phyloP scores from a whole-genome alignment of 768 basidiomycete species.

The Suillus fuscotomentosus region DNA sequence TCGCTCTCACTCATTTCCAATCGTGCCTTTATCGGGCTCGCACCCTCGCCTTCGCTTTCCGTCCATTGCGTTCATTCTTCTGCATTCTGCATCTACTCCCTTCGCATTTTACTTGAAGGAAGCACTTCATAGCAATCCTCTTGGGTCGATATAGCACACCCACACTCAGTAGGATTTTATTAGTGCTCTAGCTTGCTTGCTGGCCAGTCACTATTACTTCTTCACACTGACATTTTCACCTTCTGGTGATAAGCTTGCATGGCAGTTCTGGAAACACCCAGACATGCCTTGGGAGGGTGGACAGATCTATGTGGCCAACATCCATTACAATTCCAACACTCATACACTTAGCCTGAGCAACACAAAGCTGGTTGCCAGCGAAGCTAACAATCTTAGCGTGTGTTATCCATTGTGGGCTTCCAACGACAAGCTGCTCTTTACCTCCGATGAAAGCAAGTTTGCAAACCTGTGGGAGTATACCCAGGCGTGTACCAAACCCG shows the following conservation, averaged over 20 bases:
- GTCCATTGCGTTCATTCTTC: no score
- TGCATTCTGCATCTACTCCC: no score
- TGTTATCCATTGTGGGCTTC: conserved; percentile 38
- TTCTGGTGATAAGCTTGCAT: conserved; percentile 52
- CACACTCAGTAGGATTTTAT: no score
- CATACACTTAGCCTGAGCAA: conserved; percentile 34
- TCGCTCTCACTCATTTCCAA: no score
- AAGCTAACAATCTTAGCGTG: conserved; percentile 39
- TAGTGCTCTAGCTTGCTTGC: no score
- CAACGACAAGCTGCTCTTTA: conserved; percentile 54
- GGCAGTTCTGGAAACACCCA: conserved; percentile 64
- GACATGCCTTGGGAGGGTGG: conserved; percentile 69
- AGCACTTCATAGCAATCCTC: no score
- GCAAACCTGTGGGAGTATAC: conserved; percentile 42
- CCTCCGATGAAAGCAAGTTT: conserved; percentile 55
- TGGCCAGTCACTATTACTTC: no score
- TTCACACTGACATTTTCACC: conserved; percentile 52
- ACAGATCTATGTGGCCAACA: conserved; percentile 48
- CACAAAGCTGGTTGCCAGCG: conserved; percentile 47
- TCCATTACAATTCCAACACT: conserved; percentile 25
- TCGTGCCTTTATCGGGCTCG: no score
- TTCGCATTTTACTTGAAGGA: no score
- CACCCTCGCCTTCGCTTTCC: no score
- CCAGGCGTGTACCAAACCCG: conserved; percentile 17
- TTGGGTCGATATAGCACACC: no score